Percentiles rank a stretch among this genome's conserved stretches.
Evolutionary conservation across 2,329 filamentous ascomycete genomes (phyloP).

Genomic region (Pseudopithomyces chartarum): DNA sequence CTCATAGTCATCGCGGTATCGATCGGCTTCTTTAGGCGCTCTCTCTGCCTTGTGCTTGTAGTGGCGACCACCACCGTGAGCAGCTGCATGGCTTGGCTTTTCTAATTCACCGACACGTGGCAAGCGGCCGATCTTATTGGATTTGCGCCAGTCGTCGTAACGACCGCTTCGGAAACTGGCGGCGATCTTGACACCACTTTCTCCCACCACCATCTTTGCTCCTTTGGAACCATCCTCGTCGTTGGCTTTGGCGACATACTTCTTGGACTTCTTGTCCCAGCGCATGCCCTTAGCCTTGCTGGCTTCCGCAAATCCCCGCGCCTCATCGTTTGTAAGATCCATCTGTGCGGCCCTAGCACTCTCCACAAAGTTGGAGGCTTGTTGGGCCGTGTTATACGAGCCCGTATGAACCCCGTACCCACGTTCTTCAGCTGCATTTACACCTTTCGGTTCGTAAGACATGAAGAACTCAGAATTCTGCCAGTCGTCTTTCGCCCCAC

Average conservation of each 20-base stretch:
- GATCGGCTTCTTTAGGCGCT: constrained; percentile 93
- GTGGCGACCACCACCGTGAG: constrained; percentile 52
- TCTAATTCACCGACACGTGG: constrained; percentile 86
- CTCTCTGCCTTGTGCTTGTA: constrained; percentile 87
- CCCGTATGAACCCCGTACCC: constrained; percentile 93
- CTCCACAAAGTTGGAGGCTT: constrained; percentile 77
- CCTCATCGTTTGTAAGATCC: constrained; percentile 91
- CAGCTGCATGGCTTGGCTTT: constrained; percentile 37
- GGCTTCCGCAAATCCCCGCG: constrained; percentile 78
- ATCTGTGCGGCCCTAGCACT: constrained; percentile 87
- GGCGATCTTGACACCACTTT: constrained; percentile 94
- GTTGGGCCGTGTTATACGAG: constrained; percentile 56
- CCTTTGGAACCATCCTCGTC: constrained; percentile 89
- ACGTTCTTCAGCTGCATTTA: constrained; percentile 83
- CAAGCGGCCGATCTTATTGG: constrained; percentile 77
- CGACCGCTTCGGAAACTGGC: constrained; percentile 90
- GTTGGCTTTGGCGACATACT: constrained; percentile 90
- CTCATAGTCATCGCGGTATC: constrained; percentile 87
- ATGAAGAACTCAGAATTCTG: constrained; percentile 93
- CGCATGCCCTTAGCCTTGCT: constrained; percentile 76
- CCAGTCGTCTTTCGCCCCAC: constrained; percentile 58
- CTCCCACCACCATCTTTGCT: constrained; percentile 77
- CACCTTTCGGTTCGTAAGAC: constrained; percentile 85
- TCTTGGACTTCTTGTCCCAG: constrained; percentile 96
- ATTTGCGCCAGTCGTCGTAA: constrained; percentile 90